Conservation (phyloP, 2,329 filamentous ascomycete species). For the Tolypocladium album region DNA sequence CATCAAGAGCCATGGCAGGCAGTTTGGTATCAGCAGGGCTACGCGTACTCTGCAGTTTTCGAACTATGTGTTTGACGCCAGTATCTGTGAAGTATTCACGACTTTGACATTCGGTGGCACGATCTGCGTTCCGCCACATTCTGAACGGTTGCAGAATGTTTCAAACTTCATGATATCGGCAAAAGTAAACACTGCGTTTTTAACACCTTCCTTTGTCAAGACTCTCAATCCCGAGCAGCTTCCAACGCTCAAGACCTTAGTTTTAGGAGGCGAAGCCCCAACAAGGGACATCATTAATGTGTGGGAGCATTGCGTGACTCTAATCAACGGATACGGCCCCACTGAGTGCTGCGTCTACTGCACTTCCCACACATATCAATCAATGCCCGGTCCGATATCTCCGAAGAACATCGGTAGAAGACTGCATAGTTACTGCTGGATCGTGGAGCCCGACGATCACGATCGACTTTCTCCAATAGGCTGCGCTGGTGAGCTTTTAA, state of each 20-base stretch:
- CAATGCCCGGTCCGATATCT: not conserved
- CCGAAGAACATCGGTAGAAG: conserved; percentile 1
- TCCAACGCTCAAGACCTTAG: not conserved
- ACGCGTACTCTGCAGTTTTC: conserved; percentile 5
- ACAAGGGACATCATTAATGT: conserved; percentile 1
- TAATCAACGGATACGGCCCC: conserved; percentile 8
- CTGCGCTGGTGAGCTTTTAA: conserved; percentile 4
- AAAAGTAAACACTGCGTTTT: not conserved
- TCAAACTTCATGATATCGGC: not conserved
- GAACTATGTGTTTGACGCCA: conserved; percentile 5
- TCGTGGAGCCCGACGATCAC: conserved; percentile 1
- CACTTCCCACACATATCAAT: conserved; percentile 1
- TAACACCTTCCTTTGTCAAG: conserved; percentile 3
- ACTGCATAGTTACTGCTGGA: conserved; percentile 2
- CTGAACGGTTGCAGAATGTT: not conserved
- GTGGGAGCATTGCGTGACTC: conserved; percentile 2
- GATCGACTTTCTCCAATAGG: conserved; percentile 2
- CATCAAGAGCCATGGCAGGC: not conserved
- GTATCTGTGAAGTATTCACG: conserved; percentile 3
- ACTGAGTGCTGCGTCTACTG: conserved; percentile 2
- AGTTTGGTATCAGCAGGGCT: not conserved
- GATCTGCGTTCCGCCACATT: conserved; percentile 4
- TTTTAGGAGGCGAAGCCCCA: conserved; percentile 4
- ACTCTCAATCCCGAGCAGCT: conserved; percentile 1
- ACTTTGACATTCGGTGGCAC: conserved; percentile 2